These are phyloP conservation scores for Cyberlindnera mississippiensis DNA, from an alignment of 805 yeast species.

Conservation along the genomic window DNA sequence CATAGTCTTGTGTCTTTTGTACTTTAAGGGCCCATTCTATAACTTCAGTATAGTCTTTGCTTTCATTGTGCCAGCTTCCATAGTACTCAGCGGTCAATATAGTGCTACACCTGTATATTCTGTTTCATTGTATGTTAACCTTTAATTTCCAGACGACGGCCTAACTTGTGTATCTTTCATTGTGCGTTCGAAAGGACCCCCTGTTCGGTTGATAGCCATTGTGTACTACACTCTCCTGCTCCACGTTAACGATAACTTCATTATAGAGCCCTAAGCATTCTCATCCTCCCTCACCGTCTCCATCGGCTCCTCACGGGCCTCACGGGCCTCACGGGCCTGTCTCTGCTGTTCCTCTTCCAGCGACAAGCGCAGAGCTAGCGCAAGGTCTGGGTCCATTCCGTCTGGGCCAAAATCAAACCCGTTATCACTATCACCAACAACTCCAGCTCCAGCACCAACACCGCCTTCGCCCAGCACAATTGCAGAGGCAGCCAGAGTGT, in stretches of 20 bases:
- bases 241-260: not conserved
- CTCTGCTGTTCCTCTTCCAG: slow-evolving; percentile 92
- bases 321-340: slow-evolving; percentile 67
- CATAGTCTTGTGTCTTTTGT: too few relatives aligned
- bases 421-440: slow-evolving; percentile 42
- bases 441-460: slow-evolving; percentile 33
- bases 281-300: slow-evolving; percentile 13
- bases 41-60: too few relatives aligned
- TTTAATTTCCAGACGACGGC: too few relatives aligned
- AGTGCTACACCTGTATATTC: not conserved
- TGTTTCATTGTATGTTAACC: too few relatives aligned
- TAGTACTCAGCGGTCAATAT: too few relatives aligned
- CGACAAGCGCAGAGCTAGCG: slow-evolving; percentile 90
- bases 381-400: slow-evolving; percentile 96
- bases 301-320: slow-evolving; percentile 6
- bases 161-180: too few relatives aligned
- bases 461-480: slow-evolving; percentile 60
- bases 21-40: too few relatives aligned
- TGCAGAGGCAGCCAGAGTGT: slow-evolving; percentile 72
- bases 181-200: too few relatives aligned
- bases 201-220: too few relatives aligned
- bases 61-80: too few relatives aligned
- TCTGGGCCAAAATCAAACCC: slow-evolving; percentile 70
- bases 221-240: too few relatives aligned
- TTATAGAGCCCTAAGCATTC: too few relatives aligned